These are phyloP conservation scores for Coccinonectria pachysandricola DNA, from an alignment of 2,329 filamentous ascomycete genomes.

Conservation along the genomic window DNA sequence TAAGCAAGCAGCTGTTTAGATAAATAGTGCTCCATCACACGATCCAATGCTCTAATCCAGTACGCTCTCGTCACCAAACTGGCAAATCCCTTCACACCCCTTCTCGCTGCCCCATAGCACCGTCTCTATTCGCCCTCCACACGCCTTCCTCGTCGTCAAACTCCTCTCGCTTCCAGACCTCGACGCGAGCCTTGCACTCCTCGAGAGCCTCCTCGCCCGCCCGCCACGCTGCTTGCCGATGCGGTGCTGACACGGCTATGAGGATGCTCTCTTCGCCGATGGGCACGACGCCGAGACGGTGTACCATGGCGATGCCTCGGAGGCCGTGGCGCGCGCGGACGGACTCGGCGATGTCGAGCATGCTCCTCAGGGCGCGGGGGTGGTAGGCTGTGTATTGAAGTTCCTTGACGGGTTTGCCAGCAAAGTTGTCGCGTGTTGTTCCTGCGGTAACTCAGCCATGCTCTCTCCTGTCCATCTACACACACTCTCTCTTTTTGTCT, in stretches of 20 bases:
- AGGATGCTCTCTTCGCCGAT: constrained; percentile 90
- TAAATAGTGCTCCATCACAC: too few relatives aligned
- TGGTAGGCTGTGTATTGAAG: constrained; percentile 68
- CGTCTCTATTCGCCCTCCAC: constrained; percentile 84
- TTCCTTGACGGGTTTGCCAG: constrained; percentile 58
- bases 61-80: too few relatives aligned
- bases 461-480: too few relatives aligned
- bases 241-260: constrained; percentile 74
- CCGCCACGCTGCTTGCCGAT: constrained; percentile 75
- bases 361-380: constrained; percentile 57
- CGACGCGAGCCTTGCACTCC: constrained; percentile 73
- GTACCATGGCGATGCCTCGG: constrained; percentile 66
- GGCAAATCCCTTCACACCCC: constrained; percentile 6
- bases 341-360: constrained; percentile 51
- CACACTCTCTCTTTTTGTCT: too few relatives aligned
- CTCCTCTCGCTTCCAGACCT: constrained; percentile 91
- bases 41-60: too few relatives aligned
- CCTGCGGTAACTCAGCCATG: too few relatives aligned
- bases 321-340: constrained; percentile 53
- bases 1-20: too few relatives aligned
- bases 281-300: constrained; percentile 75
- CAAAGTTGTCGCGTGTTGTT: constrained; percentile 69
- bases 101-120: constrained; percentile 43
- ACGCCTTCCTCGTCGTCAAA: constrained; percentile 69
- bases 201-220: constrained; percentile 87